Evolutionary conservation across 345 rosid species (phyloP).

Genomic region (Eucalyptus victrix): DNA sequence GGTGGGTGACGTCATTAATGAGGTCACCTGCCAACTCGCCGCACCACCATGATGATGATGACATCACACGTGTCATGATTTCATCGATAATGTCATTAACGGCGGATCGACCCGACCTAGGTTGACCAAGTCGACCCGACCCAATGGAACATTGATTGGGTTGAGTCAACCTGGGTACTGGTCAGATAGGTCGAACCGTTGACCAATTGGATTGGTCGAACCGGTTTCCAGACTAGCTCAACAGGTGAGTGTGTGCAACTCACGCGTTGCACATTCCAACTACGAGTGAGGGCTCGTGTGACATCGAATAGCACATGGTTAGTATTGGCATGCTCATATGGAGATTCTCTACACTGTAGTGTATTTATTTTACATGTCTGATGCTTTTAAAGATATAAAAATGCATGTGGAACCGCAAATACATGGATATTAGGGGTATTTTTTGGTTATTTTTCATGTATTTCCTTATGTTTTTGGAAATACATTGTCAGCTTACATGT

Average conservation of each 20-base stretch:
- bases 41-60: accelerated
- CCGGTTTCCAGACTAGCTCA: accelerated
- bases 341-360: no score
- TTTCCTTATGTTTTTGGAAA: no score
- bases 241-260: accelerated
- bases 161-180: accelerated
- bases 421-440: accelerated
- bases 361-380: no score
- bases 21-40: accelerated
- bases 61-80: accelerated
- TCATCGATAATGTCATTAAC: no score
- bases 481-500: no score
- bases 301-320: accelerated
- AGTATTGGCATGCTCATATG: accelerated
- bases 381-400: no score
- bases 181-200: accelerated
- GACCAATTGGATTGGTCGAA: accelerated
- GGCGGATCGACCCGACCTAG: accelerated
- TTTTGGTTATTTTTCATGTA: no score
- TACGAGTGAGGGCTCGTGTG: accelerated
- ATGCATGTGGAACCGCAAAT: no score
- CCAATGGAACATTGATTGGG: accelerated
- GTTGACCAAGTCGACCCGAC: no score
- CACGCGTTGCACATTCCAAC: accelerated
- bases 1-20: no score